These are phyloP conservation scores for Cryptococcus sp. DNA, from an alignment of 1,284 basidiomycete genomes.

Conservation along the genomic window DNA sequence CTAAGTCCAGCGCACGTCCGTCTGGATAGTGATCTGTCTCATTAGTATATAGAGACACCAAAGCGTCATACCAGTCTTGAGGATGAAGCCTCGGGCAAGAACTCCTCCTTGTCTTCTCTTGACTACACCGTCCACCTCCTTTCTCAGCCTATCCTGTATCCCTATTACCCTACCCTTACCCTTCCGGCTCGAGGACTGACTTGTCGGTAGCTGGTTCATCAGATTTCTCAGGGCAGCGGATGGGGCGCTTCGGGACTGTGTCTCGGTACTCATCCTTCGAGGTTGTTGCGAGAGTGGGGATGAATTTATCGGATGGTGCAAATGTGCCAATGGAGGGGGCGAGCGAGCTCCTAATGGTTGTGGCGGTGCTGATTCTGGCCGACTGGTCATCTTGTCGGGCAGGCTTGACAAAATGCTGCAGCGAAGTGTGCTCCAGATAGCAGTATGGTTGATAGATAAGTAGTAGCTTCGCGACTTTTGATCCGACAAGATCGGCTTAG, in stretches of 20 bases:
- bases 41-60: constrained; percentile 1
- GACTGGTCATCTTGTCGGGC: no score
- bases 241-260: background rate
- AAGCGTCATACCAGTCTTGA: constrained; percentile 64
- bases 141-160: constrained; percentile 32
- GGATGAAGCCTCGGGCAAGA: constrained; percentile 76
- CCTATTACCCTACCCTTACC: constrained; percentile 25
- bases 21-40: constrained; percentile 70
- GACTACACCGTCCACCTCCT: constrained; percentile 58
- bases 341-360: no score
- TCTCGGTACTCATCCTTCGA: background rate
- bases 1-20: constrained; percentile 85
- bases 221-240: background rate
- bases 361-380: no score
- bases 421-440: no score
- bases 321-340: background rate
- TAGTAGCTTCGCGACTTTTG: no score
- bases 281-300: background rate
- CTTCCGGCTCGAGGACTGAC: background rate
- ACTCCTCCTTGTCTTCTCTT: constrained; percentile 85
- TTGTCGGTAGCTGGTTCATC: background rate
- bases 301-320: background rate
- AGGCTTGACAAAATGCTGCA: no score
- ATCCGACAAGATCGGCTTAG: no score
- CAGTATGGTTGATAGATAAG: no score